A percentile compares a stretch with the other conserved stretches of the same genome.
phyloP scores from a whole-genome alignment of 768 basidiomycete species.

The Psilocybe azurescens region DNA sequence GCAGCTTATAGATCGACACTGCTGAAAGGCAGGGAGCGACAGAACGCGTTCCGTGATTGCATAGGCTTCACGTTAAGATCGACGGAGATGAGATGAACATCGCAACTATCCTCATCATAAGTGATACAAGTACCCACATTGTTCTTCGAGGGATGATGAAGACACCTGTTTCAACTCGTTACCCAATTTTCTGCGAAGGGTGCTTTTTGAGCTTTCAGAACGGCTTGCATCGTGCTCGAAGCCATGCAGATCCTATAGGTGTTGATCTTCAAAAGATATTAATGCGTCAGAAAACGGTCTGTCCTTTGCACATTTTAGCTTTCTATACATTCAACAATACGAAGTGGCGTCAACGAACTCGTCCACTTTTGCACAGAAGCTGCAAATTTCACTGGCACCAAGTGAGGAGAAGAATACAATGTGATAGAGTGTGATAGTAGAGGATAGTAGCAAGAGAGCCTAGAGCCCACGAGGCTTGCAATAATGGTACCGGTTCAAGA shows the following conservation, averaged over 20 bases:
- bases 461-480: no score
- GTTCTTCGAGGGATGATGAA: conserved; percentile 51
- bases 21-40: conserved; percentile 54
- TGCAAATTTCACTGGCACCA: no score
- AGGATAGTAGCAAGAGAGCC: no score
- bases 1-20: conserved; percentile 62
- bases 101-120: background rate
- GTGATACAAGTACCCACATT: conserved; percentile 52
- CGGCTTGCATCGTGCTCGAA: background rate
- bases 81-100: background rate
- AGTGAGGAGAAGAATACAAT: no score
- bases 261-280: no score
- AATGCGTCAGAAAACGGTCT: no score
- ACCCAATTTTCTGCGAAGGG: conserved; percentile 56
- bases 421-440: no score
- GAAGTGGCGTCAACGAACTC: no score
- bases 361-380: no score
- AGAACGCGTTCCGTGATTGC: conserved; percentile 54
- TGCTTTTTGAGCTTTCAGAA: conserved; percentile 52
- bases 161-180: conserved; percentile 50
- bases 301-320: no score
- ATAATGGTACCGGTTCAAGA: no score
- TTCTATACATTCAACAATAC: no score
- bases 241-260: background rate
- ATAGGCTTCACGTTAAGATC: conserved; percentile 39